phyloP scores from a whole-genome alignment of 106 monocot species.

The Gastrodia elata region DNA sequence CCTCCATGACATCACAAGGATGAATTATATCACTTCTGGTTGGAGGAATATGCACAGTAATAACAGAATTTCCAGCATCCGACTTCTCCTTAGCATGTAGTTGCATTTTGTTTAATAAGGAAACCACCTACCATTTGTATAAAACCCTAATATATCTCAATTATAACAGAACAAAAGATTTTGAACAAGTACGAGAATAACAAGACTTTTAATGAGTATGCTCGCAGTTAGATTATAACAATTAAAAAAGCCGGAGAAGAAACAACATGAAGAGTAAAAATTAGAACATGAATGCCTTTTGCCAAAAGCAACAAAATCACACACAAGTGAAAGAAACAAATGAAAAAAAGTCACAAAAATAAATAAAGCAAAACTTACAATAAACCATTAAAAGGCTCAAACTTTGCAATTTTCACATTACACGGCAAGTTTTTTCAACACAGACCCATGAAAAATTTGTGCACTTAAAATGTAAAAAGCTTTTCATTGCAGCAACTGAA shows the following conservation, averaged over 20 bases:
- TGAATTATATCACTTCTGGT: constrained; percentile 98
- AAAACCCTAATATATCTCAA: neutral
- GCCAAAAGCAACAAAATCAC: neutral
- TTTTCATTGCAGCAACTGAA: neutral
- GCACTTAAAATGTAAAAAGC: too few relatives aligned
- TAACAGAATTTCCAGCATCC: constrained; percentile 22
- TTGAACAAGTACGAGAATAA: neutral
- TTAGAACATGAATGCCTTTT: neutral
- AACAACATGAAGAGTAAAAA: neutral
- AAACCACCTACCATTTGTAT: constrained; percentile 45
- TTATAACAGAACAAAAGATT: neutral
- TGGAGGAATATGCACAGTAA: constrained; percentile 68
- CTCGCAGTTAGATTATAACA: neutral
- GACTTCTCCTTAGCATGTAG: constrained; percentile 42
- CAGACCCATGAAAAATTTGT: neutral
- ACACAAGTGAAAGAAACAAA: neutral
- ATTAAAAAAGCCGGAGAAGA: neutral
- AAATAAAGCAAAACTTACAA: neutral
- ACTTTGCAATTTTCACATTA: neutral
- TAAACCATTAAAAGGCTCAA: neutral
- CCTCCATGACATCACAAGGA: constrained; percentile 89
- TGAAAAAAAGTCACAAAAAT: neutral
- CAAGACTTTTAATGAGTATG: neutral
- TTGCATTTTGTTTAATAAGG: constrained; percentile 92
- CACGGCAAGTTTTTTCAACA: neutral